Base-by-base conservation (phyloP, 2,329 filamentous ascomycete genomes). In the Botryosphaeria dothidea region DNA sequence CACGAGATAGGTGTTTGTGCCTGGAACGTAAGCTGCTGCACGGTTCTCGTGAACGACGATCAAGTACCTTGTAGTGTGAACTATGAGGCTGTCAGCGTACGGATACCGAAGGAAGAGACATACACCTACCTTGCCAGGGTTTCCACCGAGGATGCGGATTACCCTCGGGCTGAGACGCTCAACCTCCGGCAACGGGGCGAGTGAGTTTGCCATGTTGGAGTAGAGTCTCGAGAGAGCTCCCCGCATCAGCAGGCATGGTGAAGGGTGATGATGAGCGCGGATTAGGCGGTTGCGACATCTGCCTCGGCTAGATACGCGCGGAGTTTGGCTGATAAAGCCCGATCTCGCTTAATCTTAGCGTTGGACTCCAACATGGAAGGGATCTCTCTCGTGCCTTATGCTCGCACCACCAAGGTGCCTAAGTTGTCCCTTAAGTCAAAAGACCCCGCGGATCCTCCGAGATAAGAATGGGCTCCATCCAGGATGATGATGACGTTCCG, bases 1-100 rank as follows among this genome's bases (percentile, higher is more conserved):
- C 66, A 99, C 74, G 19, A 99, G 85, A 77, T 99, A 99, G 36
- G 95, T 99, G 77, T 99, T 99, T 70, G 95, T 97, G 67, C 93
- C 56, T 60, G 9, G 2, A 23, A 11, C 9, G 6, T 60, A 6
- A 46, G 29, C 21, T 23, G n/a, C 41, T 69, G 31, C 6, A 5
- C n/a, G 21, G 19, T 19, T 57, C 25, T n/a, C 19, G 11, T 31
- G 34, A 5, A n/a, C n/a, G n/a, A n/a, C n/a, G n/a, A 25, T 34
- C 2, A 25, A 64, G 48, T 74, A 83, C 86, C 87, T 84, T 89
- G 87, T n/a, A 89, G 75, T 0, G 85, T 86, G 73, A 88, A 89
- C 84, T 85, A 67, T 31, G 25, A 27, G 43, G 4, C 41, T 0
- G 46, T 65, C 19, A 66, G 57, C 25, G 62, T 46, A 3, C 17